These are phyloP conservation scores for Panus rudis DNA, from an alignment of 768 basidiomycete species.

Conservation along the genomic window DNA sequence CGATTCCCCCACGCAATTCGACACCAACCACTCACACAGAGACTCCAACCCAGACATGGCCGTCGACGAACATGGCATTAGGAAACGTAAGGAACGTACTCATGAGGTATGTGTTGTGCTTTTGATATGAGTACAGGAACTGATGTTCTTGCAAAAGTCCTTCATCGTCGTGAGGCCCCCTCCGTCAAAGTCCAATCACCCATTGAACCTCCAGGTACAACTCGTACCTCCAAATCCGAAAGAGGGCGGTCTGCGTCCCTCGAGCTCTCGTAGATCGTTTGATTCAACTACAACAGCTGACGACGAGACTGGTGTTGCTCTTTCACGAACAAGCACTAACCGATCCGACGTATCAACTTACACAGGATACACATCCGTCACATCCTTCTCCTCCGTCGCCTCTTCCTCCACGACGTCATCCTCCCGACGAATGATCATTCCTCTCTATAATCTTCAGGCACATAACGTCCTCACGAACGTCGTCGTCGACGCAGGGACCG, in stretches of 20 bases:
- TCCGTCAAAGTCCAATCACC: slow-evolving; percentile 77
- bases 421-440: slow-evolving; percentile 70
- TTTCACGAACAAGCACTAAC: slow-evolving; percentile 38
- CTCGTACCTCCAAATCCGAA: slow-evolving; percentile 62
- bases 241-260: slow-evolving; percentile 19
- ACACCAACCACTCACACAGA: slow-evolving; percentile 2
- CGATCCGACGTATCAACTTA: slow-evolving; percentile 43
- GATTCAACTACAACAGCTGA: slow-evolving; percentile 32
- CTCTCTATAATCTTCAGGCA: slow-evolving; percentile 80
- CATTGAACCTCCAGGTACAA: slow-evolving; percentile 87
- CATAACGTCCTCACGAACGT: slow-evolving; percentile 85
- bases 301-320: slow-evolving; percentile 17
- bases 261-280: slow-evolving; percentile 36
- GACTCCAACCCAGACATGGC: background rate
- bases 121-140: background rate
- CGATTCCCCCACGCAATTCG: background rate
- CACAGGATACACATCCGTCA: slow-evolving; percentile 44
- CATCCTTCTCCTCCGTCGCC: slow-evolving; percentile 28
- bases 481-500: slow-evolving; percentile 83
- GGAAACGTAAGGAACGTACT: slow-evolving; percentile 39
- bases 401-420: slow-evolving; percentile 38
- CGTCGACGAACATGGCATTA: slow-evolving; percentile 26
- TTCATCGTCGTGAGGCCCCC: slow-evolving; percentile 92
- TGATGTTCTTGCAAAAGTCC: slow-evolving; percentile 39
- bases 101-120: slow-evolving; percentile 37